Evolutionary conservation across 129 eudicot species (phyloP).

Genomic region (Sambucus nigra): DNA sequence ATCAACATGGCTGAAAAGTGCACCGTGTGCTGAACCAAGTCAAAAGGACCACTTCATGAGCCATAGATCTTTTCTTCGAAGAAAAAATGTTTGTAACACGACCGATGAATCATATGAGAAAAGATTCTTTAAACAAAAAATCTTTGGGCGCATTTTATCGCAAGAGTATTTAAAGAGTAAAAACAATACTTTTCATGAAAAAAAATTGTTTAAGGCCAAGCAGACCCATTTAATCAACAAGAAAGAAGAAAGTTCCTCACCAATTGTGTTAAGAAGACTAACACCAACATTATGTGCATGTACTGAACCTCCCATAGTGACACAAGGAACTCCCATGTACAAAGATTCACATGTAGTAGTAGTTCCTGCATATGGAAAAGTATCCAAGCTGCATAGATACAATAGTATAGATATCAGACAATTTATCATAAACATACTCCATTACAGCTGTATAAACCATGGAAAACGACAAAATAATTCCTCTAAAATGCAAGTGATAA

Average conservation of each 20-base stretch:
- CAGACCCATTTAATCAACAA: not conserved
- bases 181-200: no score
- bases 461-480: not conserved
- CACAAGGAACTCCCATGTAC: constrained; percentile 97
- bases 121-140: no score
- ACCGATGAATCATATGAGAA: no score
- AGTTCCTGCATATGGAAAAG: constrained; percentile 97
- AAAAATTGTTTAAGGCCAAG: no score
- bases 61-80: not conserved
- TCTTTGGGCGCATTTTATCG: no score
- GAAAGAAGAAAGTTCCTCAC: constrained; percentile 29
- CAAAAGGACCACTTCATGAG: no score
- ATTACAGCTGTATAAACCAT: not conserved
- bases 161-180: no score
- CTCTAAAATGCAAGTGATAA: not conserved
- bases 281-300: constrained; percentile 97
- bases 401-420: constrained; percentile 11
- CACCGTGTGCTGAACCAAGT: no score
- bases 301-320: constrained; percentile 86
- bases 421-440: constrained; percentile 1
- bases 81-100: no score
- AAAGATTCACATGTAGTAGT: constrained; percentile 96
- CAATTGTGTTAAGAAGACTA: constrained; percentile 84
- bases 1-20: no score
- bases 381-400: constrained; percentile 59